Conservation (phyloP, 495 filamentous ascomycete species). For the Beverwykella pulmonaria region DNA sequence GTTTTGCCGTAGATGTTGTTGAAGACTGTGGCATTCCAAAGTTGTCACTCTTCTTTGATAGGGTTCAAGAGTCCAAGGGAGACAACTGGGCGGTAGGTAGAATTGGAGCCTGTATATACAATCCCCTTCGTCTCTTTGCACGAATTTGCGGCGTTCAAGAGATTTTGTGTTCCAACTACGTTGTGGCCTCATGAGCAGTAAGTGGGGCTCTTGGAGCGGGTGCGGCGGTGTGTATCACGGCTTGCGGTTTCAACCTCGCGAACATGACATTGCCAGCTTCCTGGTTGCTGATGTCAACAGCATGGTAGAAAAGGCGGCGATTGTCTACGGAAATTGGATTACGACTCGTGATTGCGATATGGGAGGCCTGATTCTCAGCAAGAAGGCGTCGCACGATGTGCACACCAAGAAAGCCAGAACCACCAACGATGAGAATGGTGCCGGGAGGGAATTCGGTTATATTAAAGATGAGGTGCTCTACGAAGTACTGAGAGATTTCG, state of each 20-base stretch:
- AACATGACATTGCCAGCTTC: constrained; percentile 17
- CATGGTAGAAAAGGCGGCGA: not conserved
- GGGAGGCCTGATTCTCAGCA: constrained; percentile 30
- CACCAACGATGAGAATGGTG: constrained; percentile 65
- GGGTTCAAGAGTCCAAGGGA: too few relatives aligned
- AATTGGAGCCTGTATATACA: constrained; percentile 42
- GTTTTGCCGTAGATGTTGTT: constrained; percentile 37
- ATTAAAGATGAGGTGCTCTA: not conserved
- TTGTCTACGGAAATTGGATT: constrained; percentile 6
- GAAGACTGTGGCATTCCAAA: constrained; percentile 24
- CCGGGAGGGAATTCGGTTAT: not conserved
- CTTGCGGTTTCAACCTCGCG: constrained; percentile 30
- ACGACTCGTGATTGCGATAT: constrained; percentile 35
- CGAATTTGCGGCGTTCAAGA: constrained; percentile 31
- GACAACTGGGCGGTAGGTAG: constrained; percentile 21
- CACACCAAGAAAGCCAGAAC: constrained; percentile 71
- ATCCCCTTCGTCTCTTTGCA: constrained; percentile 19
- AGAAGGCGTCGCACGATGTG: constrained; percentile 66
- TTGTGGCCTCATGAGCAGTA: constrained; percentile 15
- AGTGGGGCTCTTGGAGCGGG: not conserved
- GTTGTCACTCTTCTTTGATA: constrained; percentile 19
- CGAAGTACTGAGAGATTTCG: too few relatives aligned
- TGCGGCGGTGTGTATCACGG: constrained; percentile 40
- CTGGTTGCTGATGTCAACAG: constrained; percentile 24
- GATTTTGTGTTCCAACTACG: constrained; percentile 32